Conservation (phyloP, 2,329 filamentous ascomycete genomes). For the Cyclaneusma minus region DNA sequence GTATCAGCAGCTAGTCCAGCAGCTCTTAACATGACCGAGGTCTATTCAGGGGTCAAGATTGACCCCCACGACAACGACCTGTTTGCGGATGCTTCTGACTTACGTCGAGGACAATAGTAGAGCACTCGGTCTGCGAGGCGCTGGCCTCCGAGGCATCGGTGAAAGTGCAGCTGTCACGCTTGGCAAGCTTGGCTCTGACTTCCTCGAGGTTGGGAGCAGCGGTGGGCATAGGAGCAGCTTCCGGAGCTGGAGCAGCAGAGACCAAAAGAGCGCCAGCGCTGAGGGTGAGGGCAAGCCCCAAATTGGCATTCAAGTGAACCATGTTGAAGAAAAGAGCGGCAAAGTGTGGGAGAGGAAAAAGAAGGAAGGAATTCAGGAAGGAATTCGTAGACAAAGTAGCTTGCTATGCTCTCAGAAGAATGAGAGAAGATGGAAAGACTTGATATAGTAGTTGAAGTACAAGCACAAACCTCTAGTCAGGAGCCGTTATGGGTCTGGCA, state of each 20-base stretch:
- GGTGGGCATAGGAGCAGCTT: constrained; percentile 3
- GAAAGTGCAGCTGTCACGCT: constrained; percentile 46
- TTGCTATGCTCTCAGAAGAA: constrained; percentile 1
- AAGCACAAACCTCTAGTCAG: background rate
- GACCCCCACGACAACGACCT: too few relatives aligned
- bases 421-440: background rate
- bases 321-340: constrained; percentile 6
- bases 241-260: constrained; percentile 6
- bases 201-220: background rate
- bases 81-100: too few relatives aligned
- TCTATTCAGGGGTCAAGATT: too few relatives aligned
- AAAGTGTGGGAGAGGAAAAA: constrained; percentile 4
- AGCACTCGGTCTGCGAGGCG: constrained; percentile 33
- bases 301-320: constrained; percentile 9
- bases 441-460: background rate
- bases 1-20: too few relatives aligned
- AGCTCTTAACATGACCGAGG: too few relatives aligned
- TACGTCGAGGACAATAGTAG: constrained; percentile 35
- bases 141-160: constrained; percentile 31
- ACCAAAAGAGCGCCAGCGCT: constrained; percentile 9
- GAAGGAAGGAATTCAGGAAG: constrained; percentile 1
- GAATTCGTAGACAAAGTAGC: constrained; percentile 4
- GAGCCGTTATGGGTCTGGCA: background rate
- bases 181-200: too few relatives aligned
- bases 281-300: constrained; percentile 13